These are phyloP conservation scores for Senecio squalidus DNA, from an alignment of 140 eudicot species.

Conservation along the genomic window DNA sequence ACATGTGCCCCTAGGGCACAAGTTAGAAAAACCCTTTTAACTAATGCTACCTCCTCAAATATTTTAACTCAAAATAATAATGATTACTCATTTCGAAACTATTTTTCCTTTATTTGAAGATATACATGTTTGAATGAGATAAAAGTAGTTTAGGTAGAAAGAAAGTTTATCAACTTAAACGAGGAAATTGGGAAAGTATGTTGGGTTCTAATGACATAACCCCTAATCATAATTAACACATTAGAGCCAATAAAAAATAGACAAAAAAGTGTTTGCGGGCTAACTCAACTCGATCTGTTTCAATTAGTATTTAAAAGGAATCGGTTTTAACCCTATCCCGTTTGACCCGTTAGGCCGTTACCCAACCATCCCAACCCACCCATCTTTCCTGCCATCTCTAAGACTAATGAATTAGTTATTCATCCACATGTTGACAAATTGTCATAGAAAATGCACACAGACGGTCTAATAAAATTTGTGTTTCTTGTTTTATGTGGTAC, in stretches of 20 bases:
- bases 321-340: too few species aligned
- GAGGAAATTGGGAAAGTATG: not conserved
- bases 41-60: too few species aligned
- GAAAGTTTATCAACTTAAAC: not conserved
- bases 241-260: not conserved
- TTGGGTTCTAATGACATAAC: not conserved
- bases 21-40: too few species aligned
- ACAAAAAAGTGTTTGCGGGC: not conserved
- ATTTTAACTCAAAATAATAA: too few species aligned
- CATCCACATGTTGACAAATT: not conserved
- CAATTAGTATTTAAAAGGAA: too few species aligned
- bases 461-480: not conserved
- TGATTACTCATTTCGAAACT: too few species aligned
- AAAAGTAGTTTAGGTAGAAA: not conserved
- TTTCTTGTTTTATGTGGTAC: constrained; percentile 8
- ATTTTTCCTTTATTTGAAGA: not conserved
- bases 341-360: too few species aligned
- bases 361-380: too few species aligned
- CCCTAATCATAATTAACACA: not conserved
- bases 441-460: not conserved
- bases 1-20: too few species aligned
- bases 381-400: not conserved
- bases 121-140: not conserved
- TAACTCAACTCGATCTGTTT: not conserved
- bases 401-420: not conserved